These are phyloP conservation scores for Paecilomyces fulvus DNA, from an alignment of 2,329 filamentous ascomycete species.

Conservation along the genomic window DNA sequence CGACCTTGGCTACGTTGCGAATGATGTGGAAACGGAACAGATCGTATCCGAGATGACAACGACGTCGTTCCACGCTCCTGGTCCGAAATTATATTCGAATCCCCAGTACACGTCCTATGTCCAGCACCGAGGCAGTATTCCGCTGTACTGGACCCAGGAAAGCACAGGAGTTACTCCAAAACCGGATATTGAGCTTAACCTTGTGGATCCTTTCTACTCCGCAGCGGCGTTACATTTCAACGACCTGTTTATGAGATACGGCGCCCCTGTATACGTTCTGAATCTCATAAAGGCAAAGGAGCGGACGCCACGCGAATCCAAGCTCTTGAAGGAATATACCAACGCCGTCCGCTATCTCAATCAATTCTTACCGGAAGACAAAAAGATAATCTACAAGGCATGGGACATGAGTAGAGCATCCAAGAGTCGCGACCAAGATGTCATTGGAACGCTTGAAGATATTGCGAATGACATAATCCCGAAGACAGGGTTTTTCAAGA, in stretches of 20 bases:
- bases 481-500: conserved; percentile 89
- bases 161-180: conserved; percentile 92
- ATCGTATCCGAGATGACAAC: conserved; percentile 92
- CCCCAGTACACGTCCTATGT: conserved; percentile 94
- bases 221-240: conserved; percentile 93
- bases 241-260: conserved; percentile 86
- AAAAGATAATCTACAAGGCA: conserved; percentile 85
- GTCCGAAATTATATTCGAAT: conserved; percentile 74
- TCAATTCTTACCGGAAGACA: conserved; percentile 74
- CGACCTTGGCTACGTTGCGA: conserved; percentile 89
- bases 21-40: conserved; percentile 97
- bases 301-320: conserved; percentile 81
- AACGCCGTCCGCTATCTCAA: conserved; percentile 86
- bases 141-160: conserved; percentile 95
- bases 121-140: conserved; percentile 93
- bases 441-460: conserved; percentile 81
- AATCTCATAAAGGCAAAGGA: conserved; percentile 89
- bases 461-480: conserved; percentile 83
- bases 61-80: conserved; percentile 90
- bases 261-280: conserved; percentile 80
- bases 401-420: conserved; percentile 98
- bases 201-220: conserved; percentile 93
- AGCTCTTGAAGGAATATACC: conserved; percentile 79
- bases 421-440: conserved; percentile 85
- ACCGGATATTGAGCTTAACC: conserved; percentile 86